A percentile compares a stretch with the other conserved stretches of the same genome.
Conservation (phyloP, 108 stramenopile genomes). For the Ochromonas danica region DNA sequence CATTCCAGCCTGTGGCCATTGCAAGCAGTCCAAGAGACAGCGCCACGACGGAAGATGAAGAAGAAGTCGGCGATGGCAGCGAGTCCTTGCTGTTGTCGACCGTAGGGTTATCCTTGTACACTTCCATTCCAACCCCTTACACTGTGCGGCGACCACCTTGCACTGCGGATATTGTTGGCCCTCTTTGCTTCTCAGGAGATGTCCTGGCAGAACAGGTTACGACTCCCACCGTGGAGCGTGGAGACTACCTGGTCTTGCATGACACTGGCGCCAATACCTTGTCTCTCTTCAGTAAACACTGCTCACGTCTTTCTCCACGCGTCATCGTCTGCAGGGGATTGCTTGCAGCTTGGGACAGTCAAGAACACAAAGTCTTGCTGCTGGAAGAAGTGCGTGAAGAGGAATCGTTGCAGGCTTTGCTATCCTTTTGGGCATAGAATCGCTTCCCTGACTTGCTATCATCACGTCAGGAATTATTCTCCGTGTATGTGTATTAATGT, state of each 20-base stretch:
- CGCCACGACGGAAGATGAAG: background rate
- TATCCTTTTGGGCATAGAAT: background rate
- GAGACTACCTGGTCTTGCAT: conserved; percentile 39
- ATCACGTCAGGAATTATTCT: too few species aligned
- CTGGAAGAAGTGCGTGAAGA: background rate
- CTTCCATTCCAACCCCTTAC: background rate
- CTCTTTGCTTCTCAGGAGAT: conserved; percentile 53
- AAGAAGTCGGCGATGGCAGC: too few species aligned
- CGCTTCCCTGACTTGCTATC: too few species aligned
- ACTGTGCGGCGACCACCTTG: background rate
- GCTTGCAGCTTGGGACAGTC: too few species aligned
- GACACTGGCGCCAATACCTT: conserved; percentile 47
- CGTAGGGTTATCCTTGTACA: too few species aligned
- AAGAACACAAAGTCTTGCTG: background rate
- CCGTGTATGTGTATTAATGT: too few species aligned
- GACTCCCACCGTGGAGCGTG: background rate
- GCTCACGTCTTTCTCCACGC: conserved; percentile 34
- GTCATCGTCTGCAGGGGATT: background rate
- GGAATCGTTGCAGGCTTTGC: background rate
- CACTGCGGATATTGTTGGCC: conserved; percentile 41
- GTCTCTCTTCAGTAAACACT: conserved; percentile 40
- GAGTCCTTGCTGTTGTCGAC: too few species aligned
- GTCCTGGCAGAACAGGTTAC: conserved; percentile 5
- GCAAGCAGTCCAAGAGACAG: too few species aligned
- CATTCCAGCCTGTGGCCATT: too few species aligned